A percentile compares a stretch with the other conserved stretches of the same genome.
phyloP scores from a whole-genome alignment of 331 rosid species.

The Telfairia occidentalis region DNA sequence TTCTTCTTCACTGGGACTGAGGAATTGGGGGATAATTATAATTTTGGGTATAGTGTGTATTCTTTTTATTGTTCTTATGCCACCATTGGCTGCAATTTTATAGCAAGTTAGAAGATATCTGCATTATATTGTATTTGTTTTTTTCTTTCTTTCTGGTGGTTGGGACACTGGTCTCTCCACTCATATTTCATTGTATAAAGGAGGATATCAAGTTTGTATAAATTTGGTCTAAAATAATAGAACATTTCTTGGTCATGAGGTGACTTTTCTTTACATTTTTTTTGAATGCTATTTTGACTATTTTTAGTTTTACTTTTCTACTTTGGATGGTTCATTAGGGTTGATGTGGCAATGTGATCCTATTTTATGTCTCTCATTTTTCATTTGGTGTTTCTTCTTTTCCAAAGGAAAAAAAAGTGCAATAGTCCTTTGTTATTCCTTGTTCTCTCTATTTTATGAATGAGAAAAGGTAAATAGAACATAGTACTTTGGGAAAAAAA shows the following conservation, averaged over 20 bases:
- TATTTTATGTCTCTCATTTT: too few relatives aligned
- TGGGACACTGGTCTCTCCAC: slow-evolving; percentile 38
- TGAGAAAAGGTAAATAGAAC: too few relatives aligned
- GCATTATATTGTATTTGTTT: slow-evolving; percentile 8
- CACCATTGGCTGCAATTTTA: slow-evolving; percentile 26
- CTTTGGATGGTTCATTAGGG: neutral
- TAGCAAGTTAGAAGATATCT: slow-evolving; percentile 21
- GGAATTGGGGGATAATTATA: slow-evolving; percentile 32
- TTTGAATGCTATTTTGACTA: neutral
- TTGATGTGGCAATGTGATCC: neutral
- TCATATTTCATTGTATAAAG: slow-evolving; percentile 43
- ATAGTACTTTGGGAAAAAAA: too few relatives aligned
- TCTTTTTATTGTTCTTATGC: slow-evolving; percentile 16
- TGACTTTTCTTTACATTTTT: neutral
- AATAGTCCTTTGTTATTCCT: too few relatives aligned
- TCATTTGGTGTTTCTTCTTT: too few relatives aligned
- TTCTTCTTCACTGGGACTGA: slow-evolving; percentile 29
- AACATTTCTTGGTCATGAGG: slow-evolving; percentile 2
- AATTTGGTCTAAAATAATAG: slow-evolving; percentile 13
- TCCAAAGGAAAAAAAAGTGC: too few relatives aligned
- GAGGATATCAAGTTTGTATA: slow-evolving; percentile 16
- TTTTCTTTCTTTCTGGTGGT: slow-evolving; percentile 22
- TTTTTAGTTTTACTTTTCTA: neutral
- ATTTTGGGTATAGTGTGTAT: slow-evolving; percentile 25
- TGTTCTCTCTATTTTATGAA: too few relatives aligned